These are phyloP conservation scores for Takakia lepidozioides DNA, from an alignment of 225 moss, liverwort and hornwort species.

Conservation along the genomic window DNA sequence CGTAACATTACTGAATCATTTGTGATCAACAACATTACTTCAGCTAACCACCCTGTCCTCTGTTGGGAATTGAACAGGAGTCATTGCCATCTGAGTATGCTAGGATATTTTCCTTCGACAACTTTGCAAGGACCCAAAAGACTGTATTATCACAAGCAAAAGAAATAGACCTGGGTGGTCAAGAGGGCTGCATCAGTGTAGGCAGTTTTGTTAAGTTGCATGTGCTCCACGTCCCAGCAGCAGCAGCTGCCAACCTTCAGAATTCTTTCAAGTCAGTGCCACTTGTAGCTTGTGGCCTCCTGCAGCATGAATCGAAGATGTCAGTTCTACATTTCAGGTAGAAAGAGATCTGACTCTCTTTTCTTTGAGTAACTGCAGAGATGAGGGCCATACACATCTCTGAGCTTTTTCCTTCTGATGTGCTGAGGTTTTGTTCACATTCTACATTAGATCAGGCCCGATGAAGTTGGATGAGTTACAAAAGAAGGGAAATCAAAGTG, in stretches of 20 bases:
- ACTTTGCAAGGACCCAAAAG: constrained; percentile 77
- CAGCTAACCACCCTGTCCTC: no score
- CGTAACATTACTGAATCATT: no score
- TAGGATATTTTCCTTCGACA: constrained; percentile 87
- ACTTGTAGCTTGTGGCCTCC: constrained; percentile 76
- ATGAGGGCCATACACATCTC: no score
- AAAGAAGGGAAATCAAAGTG: no score
- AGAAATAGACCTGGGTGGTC: constrained; percentile 41
- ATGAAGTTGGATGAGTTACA: no score
- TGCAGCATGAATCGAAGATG: constrained; percentile 94
- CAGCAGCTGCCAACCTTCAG: constrained; percentile 40
- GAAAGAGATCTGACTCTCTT: no score
- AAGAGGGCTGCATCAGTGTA: constrained; percentile 45
- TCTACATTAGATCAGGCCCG: no score
- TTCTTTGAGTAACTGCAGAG: no score
- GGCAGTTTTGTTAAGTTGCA: constrained; percentile 76
- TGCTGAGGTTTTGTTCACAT: neutral
- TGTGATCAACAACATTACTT: no score
- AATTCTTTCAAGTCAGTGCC: constrained; percentile 44
- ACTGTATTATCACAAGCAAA: constrained; percentile 52
- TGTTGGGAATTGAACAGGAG: no score
- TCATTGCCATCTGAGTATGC: constrained; percentile 86
- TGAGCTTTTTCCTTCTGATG: constrained; percentile 5
- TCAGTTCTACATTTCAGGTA: constrained; percentile 93
- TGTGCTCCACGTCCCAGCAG: constrained; percentile 50